Base-by-base conservation (phyloP, 805 yeast species). In the Yamadazyma scolyti region DNA sequence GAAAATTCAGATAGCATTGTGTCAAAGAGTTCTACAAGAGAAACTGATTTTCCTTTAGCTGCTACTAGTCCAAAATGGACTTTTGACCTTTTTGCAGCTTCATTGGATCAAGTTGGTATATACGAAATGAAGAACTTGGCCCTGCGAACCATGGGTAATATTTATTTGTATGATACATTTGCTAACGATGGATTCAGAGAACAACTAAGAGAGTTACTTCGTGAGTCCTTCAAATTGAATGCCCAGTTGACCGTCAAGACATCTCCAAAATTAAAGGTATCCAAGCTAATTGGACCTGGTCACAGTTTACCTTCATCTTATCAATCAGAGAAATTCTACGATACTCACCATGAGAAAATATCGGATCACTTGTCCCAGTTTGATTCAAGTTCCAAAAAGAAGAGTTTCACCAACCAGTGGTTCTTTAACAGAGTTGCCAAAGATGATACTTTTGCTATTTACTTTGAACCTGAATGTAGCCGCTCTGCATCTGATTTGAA, bases 51-150 rank as follows among this genome's bases (percentile, higher is more conserved):
- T 31, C 34, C 44, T 16, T 35, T 39, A 11, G 36, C 28, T 10
- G 37, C 34, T 7, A 37, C 33, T 9, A 8, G 33, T n/a, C 51
- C 63, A 2, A 37, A 39, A 19, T 58, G 61, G 57, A 30, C 53
- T 2, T 37, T 54, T 16, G 57, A 64, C 31, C 30, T 67, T 4
- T 65, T 54, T 36, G 38, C 57, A 1, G 69, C 64, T 2, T 58
- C 67, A 1, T 42, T 56, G 11, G 71, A 67, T 32, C 72, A 68
- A 39, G 58, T 54, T 1, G 73, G 73, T 1, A 28, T 63, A 8
- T 63, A 60, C 37, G 73, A 68, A 35, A 63, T 66, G 71, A 59
- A 52, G 31, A 29, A 51, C 1, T 39, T 67, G 33, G 47, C 53
- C 4, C 46, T 39, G 33, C 46, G 43, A 9, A 54, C 71, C 4